Conservation (phyloP, 345 rosid genomes). For the Hibiscus trionum region DNA sequence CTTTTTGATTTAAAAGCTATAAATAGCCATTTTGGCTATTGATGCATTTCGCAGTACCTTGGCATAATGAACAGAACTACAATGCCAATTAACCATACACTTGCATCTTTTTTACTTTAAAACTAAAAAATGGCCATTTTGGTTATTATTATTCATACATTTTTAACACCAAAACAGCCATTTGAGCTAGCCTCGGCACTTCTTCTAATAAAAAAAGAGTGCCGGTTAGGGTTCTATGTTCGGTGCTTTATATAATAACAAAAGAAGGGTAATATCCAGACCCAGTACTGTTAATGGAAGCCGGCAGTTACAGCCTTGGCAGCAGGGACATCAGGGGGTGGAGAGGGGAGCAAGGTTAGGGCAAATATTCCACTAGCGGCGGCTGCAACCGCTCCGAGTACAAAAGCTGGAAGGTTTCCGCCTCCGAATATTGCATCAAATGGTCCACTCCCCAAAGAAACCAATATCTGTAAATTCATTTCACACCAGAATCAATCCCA, state of each 20-base stretch:
- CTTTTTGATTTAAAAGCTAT: background rate
- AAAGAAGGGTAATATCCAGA: background rate
- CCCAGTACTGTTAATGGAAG: slow-evolving; percentile 19
- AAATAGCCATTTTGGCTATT: background rate
- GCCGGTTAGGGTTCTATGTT: background rate
- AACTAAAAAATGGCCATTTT: background rate
- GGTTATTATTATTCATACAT: background rate
- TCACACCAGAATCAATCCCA: background rate
- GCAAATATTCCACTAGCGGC: background rate
- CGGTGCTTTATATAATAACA: background rate
- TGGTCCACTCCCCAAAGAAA: slow-evolving; percentile 29
- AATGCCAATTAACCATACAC: background rate
- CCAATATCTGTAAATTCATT: slow-evolving; percentile 43
- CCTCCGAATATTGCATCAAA: background rate
- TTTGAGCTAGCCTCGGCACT: background rate
- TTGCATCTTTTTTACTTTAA: background rate
- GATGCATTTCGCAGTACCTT: background rate
- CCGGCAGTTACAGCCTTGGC: slow-evolving; percentile 21
- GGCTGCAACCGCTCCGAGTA: background rate
- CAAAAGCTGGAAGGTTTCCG: background rate
- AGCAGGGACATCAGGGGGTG: slow-evolving; percentile 38
- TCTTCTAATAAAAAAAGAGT: background rate
- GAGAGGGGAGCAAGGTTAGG: slow-evolving; percentile 55
- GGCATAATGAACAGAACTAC: background rate
- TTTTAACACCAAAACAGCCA: background rate